A percentile compares a stretch with the other conserved stretches of the same genome.
Conservation (phyloP, 1,284 basidiomycete species). For the Agaricales sp. region DNA sequence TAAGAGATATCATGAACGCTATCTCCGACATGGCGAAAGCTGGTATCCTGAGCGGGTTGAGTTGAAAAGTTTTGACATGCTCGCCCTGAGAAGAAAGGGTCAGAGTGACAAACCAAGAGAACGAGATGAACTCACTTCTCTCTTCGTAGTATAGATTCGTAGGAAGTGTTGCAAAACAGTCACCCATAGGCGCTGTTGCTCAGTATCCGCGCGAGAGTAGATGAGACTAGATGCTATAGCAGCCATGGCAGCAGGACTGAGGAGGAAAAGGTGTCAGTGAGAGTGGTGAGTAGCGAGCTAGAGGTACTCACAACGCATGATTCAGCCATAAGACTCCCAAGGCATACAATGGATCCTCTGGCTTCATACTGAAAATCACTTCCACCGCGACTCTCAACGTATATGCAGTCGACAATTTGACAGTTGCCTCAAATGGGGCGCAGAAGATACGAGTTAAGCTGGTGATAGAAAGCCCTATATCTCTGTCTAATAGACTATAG, state of each 20-base stretch:
- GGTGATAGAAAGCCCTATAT: constrained; percentile 35
- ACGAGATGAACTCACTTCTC: constrained; percentile 28
- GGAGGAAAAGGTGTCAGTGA: too few relatives aligned
- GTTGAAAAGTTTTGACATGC: constrained; percentile 37
- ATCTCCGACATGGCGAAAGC: constrained; percentile 62
- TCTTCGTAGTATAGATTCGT: constrained; percentile 38
- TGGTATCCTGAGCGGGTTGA: constrained; percentile 38
- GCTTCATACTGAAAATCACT: constrained; percentile 30
- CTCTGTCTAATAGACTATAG: constrained; percentile 21
- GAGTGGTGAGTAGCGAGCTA: too few relatives aligned
- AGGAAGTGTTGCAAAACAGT: constrained; percentile 50
- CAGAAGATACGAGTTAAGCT: constrained; percentile 43
- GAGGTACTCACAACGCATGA: constrained; percentile 16
- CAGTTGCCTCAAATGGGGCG: constrained; percentile 45
- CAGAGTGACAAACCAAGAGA: background rate
- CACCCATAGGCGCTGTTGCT: constrained; percentile 58
- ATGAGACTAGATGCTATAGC: constrained; percentile 50
- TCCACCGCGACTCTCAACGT: constrained; percentile 39
- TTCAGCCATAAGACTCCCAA: constrained; percentile 27
- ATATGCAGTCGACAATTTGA: constrained; percentile 48
- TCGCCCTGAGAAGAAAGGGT: constrained; percentile 20
- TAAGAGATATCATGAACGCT: constrained; percentile 57
- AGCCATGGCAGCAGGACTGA: constrained; percentile 44
- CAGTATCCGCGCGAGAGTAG: constrained; percentile 43
- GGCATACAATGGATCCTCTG: constrained; percentile 24